Base-by-base conservation (phyloP, 75 land plant species). In the Larix kaempferi region DNA sequence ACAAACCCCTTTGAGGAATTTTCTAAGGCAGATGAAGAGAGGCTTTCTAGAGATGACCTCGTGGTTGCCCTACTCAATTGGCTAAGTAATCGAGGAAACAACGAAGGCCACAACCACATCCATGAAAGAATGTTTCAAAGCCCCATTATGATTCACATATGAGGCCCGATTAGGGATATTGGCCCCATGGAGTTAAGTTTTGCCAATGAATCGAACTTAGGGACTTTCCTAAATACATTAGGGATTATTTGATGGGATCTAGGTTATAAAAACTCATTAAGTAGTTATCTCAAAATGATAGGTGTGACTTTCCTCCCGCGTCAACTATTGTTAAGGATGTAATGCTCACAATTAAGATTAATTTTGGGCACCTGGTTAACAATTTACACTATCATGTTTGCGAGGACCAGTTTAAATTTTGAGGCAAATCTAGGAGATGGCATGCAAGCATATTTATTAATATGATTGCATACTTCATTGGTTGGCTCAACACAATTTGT, bases 251-350 rank as follows among this genome's bases (percentile, higher is more conserved):
- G n/a, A n/a, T n/a, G n/a, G n/a, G n/a, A n/a, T n/a, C n/a, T n/a
- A n/a, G n/a, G n/a, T n/a, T n/a, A n/a, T n/a, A n/a, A n/a, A n/a
- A n/a, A n/a, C n/a, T n/a, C n/a, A n/a, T n/a, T n/a, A n/a, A n/a
- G n/a, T n/a, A n/a, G n/a, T n/a, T n/a, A n/a, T n/a, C n/a, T n/a
- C n/a, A n/a, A n/a, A n/a, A n/a, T n/a, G 82, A 69, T 23, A 71
- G 88, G 54, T 78, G 82, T 25, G 95, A 93, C 1, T 86, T 95
- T 1, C 85, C 95, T 15, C 93, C 98, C 0, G 95, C 98, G 8
- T 72, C 93, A 12, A 79, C 75, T 41, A 58, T 87, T 54, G 78
- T 91, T 3, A 89, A 92, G 7, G 91, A 95, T 64, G 90, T 89
- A 2, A 86, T 95, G 95, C 95, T 93, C 12, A 89, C 90, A 16